A percentile compares a stretch with the other conserved stretches of the same genome.
Evolutionary conservation across 169 alveolate genomes (phyloP).

Genomic region (Plasmodium chabaudi): DNA sequence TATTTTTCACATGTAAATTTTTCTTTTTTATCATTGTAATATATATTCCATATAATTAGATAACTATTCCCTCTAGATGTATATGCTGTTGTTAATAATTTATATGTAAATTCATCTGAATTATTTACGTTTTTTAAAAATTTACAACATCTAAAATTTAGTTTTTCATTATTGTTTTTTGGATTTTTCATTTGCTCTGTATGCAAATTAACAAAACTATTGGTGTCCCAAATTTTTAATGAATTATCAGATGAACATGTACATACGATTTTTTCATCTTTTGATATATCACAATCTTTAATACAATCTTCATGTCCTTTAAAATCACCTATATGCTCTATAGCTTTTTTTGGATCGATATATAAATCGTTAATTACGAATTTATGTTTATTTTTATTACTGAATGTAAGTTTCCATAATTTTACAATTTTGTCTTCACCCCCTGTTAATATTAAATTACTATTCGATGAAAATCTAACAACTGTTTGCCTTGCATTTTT

Average conservation of each 20-base stretch:
- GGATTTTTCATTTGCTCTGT: constrained; percentile 62
- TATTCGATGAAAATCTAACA: constrained; percentile 50
- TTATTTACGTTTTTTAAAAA: constrained; percentile 40
- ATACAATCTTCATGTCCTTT: constrained; percentile 69
- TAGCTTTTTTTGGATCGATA: constrained; percentile 15
- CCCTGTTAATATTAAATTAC: constrained; percentile 81
- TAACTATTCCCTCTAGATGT: constrained; percentile 67
- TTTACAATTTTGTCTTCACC: constrained; percentile 81
- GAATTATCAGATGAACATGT: constrained; percentile 61
- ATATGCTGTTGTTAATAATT: constrained; percentile 54
- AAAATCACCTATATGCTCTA: constrained; percentile 59
- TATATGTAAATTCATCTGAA: constrained; percentile 6
- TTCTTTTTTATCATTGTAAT: constrained; percentile 56
- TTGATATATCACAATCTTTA: constrained; percentile 69
- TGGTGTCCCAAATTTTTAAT: constrained; percentile 66
- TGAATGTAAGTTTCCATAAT: constrained; percentile 78
- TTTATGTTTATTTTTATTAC: not conserved
- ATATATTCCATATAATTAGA: constrained; percentile 44
- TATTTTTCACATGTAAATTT: constrained; percentile 23
- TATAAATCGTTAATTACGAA: not conserved
- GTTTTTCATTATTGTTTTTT: constrained; percentile 48
- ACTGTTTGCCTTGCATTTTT: constrained; percentile 80
- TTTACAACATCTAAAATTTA: constrained; percentile 71
- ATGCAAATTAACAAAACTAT: constrained; percentile 51
- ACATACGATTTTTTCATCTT: constrained; percentile 41